Evolutionary conservation across 345 rosid species (phyloP).

Genomic region (Salix brachista): DNA sequence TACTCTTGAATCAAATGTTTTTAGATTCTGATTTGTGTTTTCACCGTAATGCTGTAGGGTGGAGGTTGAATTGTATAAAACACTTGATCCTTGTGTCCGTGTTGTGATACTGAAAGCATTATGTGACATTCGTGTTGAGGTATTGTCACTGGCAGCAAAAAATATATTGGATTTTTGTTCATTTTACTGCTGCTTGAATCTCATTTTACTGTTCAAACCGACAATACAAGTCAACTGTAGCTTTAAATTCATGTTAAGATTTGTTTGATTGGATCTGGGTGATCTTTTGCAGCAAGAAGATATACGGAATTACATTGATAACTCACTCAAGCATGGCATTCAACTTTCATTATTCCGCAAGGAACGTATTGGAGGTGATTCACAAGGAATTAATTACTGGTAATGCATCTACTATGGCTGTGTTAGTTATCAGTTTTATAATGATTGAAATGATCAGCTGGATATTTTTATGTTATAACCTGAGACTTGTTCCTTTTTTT

Average conservation of each 20-base stretch:
- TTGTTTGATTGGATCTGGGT: background rate
- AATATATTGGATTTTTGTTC: background rate
- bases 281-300: constrained; percentile 86
- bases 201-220: background rate
- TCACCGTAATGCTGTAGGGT: constrained; percentile 41
- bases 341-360: constrained; percentile 79
- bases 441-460: background rate
- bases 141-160: constrained; percentile 26
- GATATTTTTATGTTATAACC: background rate
- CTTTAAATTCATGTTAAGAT: constrained; percentile 2
- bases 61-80: constrained; percentile 75
- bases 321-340: constrained; percentile 76
- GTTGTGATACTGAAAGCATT: constrained; percentile 93
- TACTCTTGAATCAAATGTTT: background rate
- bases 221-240: background rate
- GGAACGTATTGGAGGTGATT: constrained; percentile 96
- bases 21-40: constrained; percentile 23
- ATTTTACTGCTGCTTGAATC: background rate
- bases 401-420: constrained; percentile 21
- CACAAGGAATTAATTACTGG: constrained; percentile 91
- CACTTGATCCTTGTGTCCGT: constrained; percentile 91
- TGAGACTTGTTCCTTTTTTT: background rate
- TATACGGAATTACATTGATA: constrained; percentile 82
- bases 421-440: background rate
- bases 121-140: constrained; percentile 99